Conservation (phyloP, 2,329 filamentous ascomycete genomes). For the Akanthomyces lecanii region DNA sequence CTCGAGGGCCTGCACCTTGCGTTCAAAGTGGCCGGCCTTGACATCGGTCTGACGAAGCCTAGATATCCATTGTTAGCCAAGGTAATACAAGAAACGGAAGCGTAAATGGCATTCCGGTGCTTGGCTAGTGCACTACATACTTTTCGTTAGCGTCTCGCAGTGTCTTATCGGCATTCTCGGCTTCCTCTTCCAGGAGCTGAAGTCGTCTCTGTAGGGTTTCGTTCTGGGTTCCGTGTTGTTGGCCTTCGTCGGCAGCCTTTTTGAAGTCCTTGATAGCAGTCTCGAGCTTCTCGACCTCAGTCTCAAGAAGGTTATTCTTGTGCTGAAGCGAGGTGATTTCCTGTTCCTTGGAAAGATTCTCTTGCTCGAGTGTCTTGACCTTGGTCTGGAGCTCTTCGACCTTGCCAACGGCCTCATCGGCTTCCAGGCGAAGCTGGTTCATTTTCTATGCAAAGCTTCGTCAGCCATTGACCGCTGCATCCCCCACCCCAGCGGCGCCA, state of each 20-base stretch:
- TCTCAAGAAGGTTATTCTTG: conserved; percentile 89
- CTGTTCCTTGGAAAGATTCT: conserved; percentile 94
- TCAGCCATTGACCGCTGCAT: conserved; percentile 22
- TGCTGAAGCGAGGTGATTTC: conserved; percentile 95
- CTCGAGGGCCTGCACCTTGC: conserved; percentile 97
- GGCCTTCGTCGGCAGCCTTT: conserved; percentile 77
- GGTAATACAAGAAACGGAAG: not conserved
- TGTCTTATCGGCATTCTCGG: conserved; percentile 93
- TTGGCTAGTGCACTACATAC: conserved; percentile 52
- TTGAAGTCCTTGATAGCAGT: conserved; percentile 78
- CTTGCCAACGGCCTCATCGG: conserved; percentile 76
- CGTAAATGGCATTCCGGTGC: not conserved
- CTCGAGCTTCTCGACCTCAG: conserved; percentile 91
- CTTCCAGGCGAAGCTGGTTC: conserved; percentile 89
- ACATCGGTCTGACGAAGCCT: conserved; percentile 99
- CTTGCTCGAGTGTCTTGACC: conserved; percentile 88
- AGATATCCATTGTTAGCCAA: conserved; percentile 18
- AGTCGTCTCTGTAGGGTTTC: conserved; percentile 88
- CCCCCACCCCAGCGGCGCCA: not conserved
- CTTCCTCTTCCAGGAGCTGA: conserved; percentile 96
- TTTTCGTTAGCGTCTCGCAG: conserved; percentile 97
- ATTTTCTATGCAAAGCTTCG: conserved; percentile 64
- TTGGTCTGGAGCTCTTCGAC: conserved; percentile 82
- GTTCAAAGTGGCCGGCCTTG: conserved; percentile 98
- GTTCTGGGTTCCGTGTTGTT: conserved; percentile 79